phyloP scores from a whole-genome alignment of 768 basidiomycete species.

The Cystofilobasidium bisporidii region DNA sequence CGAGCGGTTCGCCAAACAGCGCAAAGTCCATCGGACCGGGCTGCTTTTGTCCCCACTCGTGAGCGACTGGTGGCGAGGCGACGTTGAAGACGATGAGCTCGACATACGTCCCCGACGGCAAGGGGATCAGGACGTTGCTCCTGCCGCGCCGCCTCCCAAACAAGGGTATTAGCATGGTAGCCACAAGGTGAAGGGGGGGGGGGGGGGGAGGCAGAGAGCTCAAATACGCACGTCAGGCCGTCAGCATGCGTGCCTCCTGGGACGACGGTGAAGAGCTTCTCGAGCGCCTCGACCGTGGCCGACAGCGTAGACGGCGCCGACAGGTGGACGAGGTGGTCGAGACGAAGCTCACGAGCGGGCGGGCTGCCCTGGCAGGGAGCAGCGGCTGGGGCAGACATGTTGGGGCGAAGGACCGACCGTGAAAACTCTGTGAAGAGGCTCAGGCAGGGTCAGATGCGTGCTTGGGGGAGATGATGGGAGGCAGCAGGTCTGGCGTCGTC shows the following conservation, averaged over 20 bases:
- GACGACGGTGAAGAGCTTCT: not conserved
- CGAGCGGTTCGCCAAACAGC: not conserved
- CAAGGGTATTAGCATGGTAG: not conserved
- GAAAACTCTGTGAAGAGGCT: no score
- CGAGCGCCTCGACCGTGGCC: not conserved
- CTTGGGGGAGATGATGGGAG: no score
- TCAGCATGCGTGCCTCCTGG: constrained; percentile 1
- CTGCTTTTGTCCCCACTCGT: not conserved
- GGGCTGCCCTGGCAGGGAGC: no score
- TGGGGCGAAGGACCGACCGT: no score
- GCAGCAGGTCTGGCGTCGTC: no score
- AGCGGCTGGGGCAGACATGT: no score
- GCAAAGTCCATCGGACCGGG: not conserved
- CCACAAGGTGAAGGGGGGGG: not conserved
- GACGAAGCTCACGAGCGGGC: not conserved
- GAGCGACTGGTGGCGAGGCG: not conserved
- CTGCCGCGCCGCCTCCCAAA: not conserved
- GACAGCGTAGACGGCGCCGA: not conserved
- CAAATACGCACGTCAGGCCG: not conserved
- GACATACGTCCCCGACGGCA: not conserved
- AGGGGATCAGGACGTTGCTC: not conserved
- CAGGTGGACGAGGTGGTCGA: constrained; percentile 11
- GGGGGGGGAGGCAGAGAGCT: not conserved
- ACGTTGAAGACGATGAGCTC: constrained; percentile 6
- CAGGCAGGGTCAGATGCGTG: no score